phyloP scores from a whole-genome alignment of 2,329 filamentous ascomycete species.

The Penicillium verrucosum region DNA sequence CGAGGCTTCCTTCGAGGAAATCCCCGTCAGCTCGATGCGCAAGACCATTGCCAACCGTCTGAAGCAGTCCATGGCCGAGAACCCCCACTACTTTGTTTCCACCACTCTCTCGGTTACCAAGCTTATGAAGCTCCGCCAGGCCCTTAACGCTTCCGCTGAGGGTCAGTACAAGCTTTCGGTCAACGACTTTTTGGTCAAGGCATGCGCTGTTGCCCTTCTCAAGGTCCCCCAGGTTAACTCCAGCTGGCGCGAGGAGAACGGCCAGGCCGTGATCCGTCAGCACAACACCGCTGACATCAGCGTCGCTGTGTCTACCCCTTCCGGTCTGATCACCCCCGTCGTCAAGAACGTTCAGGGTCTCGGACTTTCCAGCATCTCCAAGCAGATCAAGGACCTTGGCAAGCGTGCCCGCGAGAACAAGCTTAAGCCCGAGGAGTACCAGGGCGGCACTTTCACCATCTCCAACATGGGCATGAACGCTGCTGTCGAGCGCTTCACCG shows the following conservation, averaged over 20 bases:
- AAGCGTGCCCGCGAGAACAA: conserved; percentile 96
- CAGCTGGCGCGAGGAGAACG: conserved; percentile 79
- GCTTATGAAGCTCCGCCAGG: conserved; percentile 91
- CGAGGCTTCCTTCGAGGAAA: conserved; percentile 74
- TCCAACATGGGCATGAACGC: conserved; percentile 99
- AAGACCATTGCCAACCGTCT: conserved; percentile 95
- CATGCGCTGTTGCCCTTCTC: conserved; percentile 78
- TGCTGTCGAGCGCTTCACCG: conserved; percentile 94
- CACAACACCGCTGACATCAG: conserved; percentile 92
- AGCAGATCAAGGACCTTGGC: conserved; percentile 90
- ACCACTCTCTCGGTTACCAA: conserved; percentile 88
- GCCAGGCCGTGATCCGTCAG: conserved; percentile 77
- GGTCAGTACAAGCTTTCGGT: conserved; percentile 99
- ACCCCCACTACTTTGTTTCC: conserved; percentile 98
- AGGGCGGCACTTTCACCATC: conserved; percentile 98
- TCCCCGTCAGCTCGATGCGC: conserved; percentile 86
- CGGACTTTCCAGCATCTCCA: conserved; percentile 83
- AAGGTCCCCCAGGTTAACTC: conserved; percentile 97
- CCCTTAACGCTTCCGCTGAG: conserved; percentile 81
- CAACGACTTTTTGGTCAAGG: conserved; percentile 99
- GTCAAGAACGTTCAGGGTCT: conserved; percentile 84
- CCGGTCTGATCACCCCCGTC: conserved; percentile 94
- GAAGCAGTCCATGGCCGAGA: conserved; percentile 82
- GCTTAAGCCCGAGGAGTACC: conserved; percentile 99
- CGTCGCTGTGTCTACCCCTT: conserved; percentile 89